phyloP scores from a whole-genome alignment of 2,329 filamentous ascomycete species.

The Trichoderma semiorbis region DNA sequence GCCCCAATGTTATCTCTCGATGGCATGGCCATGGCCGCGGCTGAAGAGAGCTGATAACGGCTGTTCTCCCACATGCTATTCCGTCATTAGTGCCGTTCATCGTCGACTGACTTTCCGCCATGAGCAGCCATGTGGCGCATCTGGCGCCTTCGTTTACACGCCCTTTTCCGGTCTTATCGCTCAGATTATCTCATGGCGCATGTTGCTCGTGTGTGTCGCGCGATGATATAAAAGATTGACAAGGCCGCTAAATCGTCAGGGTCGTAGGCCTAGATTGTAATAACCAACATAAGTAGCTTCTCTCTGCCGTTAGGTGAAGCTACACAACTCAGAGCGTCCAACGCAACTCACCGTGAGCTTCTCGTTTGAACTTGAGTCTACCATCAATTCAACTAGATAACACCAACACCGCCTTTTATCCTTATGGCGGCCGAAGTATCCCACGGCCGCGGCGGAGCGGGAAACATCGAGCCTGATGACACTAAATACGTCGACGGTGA shows the following conservation, averaged over 20 bases:
- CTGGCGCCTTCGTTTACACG: neutral
- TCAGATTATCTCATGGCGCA: neutral
- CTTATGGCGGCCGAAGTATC: conserved; percentile 48
- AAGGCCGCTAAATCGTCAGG: neutral
- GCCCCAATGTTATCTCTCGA: conserved; percentile 7
- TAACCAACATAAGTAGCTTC: neutral
- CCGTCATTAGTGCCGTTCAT: neutral
- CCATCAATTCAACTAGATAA: neutral
- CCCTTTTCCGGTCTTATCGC: conserved; percentile 9
- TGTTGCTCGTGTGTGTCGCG: neutral
- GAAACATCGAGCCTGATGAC: conserved; percentile 57
- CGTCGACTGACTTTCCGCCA: conserved; percentile 13
- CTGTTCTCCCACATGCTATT: neutral
- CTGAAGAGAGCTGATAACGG: conserved; percentile 14
- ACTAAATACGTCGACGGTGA: conserved; percentile 61
- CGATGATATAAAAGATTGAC: conserved; percentile 8
- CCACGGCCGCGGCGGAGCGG: conserved; percentile 59
- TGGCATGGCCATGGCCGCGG: neutral
- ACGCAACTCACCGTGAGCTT: neutral
- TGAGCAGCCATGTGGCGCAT: conserved; percentile 21
- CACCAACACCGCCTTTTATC: neutral
- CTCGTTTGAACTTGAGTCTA: neutral
- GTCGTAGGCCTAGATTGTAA: neutral
- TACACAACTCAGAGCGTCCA: neutral
- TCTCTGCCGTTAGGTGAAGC: neutral